Base-by-base conservation (phyloP, 805 yeast species). In the Ogataea allantospora region DNA sequence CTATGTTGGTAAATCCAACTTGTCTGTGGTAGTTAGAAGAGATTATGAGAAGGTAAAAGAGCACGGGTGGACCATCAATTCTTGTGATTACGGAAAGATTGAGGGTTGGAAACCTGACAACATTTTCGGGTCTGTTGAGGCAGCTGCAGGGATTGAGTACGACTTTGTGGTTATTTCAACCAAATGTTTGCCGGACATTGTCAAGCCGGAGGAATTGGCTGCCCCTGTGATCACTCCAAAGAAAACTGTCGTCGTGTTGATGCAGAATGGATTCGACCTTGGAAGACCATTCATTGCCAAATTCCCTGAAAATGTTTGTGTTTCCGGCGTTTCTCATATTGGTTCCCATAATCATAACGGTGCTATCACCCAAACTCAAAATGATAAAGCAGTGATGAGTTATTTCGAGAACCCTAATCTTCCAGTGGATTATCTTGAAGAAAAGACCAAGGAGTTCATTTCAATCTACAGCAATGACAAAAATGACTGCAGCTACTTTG, bases 181-280 rank as follows among this genome's bases (percentile, higher is more conserved):
- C 14, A 81, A 81, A 53, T 75, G 71, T 47, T 63, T 78, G 7
- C 85, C 87, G 3, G 88, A 81, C 47, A 57, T 81, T 7, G 55
- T 66, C 42, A 61, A 63, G 40, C 64, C 73, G 8, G 79, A 71
- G 46, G 78, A 77, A 9, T 54, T 80, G 30, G 67, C 70, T 26
- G 68, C 51, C 8, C 74, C 77, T 0, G 78, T 75, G 4, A 70
- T 81, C 25, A 62, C 73, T 22, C 57, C 67, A 2, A 61, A 50
- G 17, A 57, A 60, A 24, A 71, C 82, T 5, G 60, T 75, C 10
- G 61, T 80, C 28, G 71, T 82, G 2, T 65, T 83, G 38, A 62
- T 82, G 36, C 88, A 81, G 57, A 81, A 80, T 54, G 88, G 87
- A 0, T 65, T 81, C 42, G 85, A 77, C 38, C 68, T 77, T 35